Base-by-base conservation (phyloP, 805 yeast genomes). In the Wickerhamomyces hampshirensis region DNA sequence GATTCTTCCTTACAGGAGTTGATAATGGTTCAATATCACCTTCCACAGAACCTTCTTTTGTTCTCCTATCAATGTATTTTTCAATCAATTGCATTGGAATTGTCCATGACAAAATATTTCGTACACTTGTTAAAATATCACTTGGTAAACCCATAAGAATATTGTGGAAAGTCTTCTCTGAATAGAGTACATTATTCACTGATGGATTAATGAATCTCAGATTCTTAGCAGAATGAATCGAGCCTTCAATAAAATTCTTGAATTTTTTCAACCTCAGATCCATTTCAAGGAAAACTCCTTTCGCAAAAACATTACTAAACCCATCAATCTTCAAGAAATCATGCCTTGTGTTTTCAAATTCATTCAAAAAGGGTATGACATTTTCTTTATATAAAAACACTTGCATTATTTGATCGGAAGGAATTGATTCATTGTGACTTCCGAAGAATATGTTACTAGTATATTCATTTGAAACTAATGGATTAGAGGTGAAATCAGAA, bases 401-500 rank as follows among this genome's bases (percentile, higher is more conserved):
- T n/a, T 42, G 44, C 1, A 47, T 6, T 4, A 44, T 16, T 14
- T 40, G 19, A 4, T 34, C 28, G 2, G 11, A 13, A 2, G 23
- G 35, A 5, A 44, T 23, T 5, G 10, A 12, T 2, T 29, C 31
- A 12, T 35, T 31, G 7, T 32, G 28, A 15, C 26, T 9, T 5
- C 40, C 39, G 5, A 42, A 21, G 18, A 7, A 31, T 13, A 30
- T 32, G 16, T 40, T 35, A n/a, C 16, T 11, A 12, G 14, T 12
- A 14, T 26, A 40, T 1, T n/a, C n/a, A 4, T 31, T 12, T 5
- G 13, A 32, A n/a, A 43, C 31, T 4, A 14, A 4, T 5, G 15
- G 14, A 29, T 47, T 45, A 3, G 33, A 6, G 1, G 50, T 40
- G 31, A 43, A 30, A 16, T 47, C 50, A 4, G 50, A 41, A 4